Percentiles rank a stretch among this genome's conserved stretches.
These are phyloP conservation scores for Talaromyces verruculosus DNA, from an alignment of 2,329 filamentous ascomycete species.

Conservation along the genomic window DNA sequence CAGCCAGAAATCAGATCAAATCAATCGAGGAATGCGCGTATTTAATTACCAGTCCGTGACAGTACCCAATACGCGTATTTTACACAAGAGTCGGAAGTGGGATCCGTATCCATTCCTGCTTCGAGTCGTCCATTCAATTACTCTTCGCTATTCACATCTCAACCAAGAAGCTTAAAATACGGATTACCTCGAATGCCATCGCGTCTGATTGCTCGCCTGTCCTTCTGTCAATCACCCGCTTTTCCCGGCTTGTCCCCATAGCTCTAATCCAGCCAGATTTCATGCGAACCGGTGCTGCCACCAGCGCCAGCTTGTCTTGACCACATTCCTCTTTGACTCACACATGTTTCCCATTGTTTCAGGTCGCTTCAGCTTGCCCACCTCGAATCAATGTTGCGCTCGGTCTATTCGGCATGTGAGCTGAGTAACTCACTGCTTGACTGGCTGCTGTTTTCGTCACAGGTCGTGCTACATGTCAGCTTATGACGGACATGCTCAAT, in stretches of 20 bases:
- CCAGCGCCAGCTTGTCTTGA: not conserved
- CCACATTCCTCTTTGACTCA: constrained; percentile 5
- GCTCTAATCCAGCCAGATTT: not conserved
- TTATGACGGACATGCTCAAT: not conserved
- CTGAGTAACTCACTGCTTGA: constrained; percentile 8
- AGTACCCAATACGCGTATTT: not conserved
- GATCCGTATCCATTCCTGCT: not conserved
- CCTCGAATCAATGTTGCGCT: not conserved
- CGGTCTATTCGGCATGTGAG: constrained; percentile 4
- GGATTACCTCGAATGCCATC: not conserved
- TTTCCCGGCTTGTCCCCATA: not conserved
- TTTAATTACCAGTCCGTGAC: not conserved
- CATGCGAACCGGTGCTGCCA: constrained; percentile 1
- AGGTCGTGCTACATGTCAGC: constrained; percentile 1
- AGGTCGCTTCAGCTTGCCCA: not conserved
- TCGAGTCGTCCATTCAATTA: not conserved
- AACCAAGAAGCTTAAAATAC: not conserved
- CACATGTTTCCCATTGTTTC: not conserved
- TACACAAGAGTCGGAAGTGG: not conserved
- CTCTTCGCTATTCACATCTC: not conserved
- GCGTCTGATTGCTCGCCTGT: not conserved
- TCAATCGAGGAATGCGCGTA: constrained; percentile 5
- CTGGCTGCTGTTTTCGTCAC: constrained; percentile 4
- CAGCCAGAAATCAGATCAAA: not conserved
- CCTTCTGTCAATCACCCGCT: not conserved